These are phyloP conservation scores for Ogataea kodamae DNA, from an alignment of 805 yeast species.

Conservation along the genomic window DNA sequence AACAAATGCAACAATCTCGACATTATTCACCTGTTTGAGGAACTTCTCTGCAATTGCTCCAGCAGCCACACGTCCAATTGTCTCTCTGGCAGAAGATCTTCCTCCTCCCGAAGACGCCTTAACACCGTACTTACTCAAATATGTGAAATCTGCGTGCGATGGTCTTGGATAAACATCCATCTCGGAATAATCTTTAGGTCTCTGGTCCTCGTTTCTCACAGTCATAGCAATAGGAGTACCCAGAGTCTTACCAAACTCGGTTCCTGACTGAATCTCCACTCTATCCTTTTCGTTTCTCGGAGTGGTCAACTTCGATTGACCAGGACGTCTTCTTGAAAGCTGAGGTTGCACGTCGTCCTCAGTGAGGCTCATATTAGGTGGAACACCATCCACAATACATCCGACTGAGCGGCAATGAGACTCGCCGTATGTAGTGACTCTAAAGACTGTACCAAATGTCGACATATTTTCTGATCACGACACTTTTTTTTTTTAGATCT, in stretches of 20 bases:
- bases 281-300: slow-evolving; percentile 95
- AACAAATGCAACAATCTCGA: slow-evolving; percentile 95
- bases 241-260: slow-evolving; percentile 83
- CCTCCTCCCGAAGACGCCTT: slow-evolving; percentile 98
- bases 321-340: slow-evolving; percentile 95
- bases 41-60: slow-evolving; percentile 98
- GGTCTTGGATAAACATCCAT: slow-evolving; percentile 97
- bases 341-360: slow-evolving; percentile 95
- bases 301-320: slow-evolving; percentile 87
- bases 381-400: slow-evolving; percentile 97
- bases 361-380: slow-evolving; percentile 84
- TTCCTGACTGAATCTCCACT: slow-evolving; percentile 92
- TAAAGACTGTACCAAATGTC: slow-evolving; percentile 60
- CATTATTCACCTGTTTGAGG: slow-evolving; percentile 66
- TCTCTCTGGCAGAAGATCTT: slow-evolving; percentile 94
- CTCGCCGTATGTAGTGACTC: slow-evolving; percentile 96
- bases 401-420: slow-evolving; percentile 98
- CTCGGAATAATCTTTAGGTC: slow-evolving; percentile 94
- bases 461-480: slow-evolving; percentile 54
- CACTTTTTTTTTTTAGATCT: slow-evolving; percentile 5
- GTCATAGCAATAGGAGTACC: slow-evolving; percentile 97
- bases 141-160: slow-evolving; percentile 96
- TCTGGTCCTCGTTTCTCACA: slow-evolving; percentile 90
- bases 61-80: slow-evolving; percentile 98
- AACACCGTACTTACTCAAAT: slow-evolving; percentile 82